Base-by-base conservation (phyloP, 2,329 filamentous ascomycete genomes). In the Periconia sp. region DNA sequence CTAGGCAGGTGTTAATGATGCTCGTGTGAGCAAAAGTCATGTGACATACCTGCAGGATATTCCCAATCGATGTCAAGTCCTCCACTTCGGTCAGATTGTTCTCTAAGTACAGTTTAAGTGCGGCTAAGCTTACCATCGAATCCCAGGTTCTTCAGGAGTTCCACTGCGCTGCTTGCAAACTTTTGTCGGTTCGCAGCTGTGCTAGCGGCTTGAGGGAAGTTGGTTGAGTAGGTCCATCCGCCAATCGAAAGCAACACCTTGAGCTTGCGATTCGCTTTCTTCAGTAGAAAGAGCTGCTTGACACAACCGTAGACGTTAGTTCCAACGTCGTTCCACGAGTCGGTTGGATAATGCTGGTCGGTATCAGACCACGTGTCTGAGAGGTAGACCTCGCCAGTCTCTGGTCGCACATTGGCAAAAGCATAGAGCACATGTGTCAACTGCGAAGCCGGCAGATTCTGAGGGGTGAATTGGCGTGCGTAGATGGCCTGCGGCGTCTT, bases 291-390 rank as follows among this genome's bases (percentile, higher is more conserved):
- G 3, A 71, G 50, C 44, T 70, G 68, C 50, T 71, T 71, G 7
- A 56, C 57, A 46, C 65, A 69, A 12, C 68, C 68, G 42, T 71
- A 71, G 7, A 68, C 55, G 32, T 71, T 70, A 28, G 41, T 70
- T 17, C 68, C 68, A 10, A 65, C 59, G 49, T 71, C 68, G 28
- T 70, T 69, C 68, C 68, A 71, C 1, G 68, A 71, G 40, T 71
- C 68, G 15, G 42, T 59, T 4, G 59, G 29, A 41, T 70, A 71
- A 50, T 69, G 68, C 53, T 70, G 69, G 41, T 71, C 66, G 11
- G 53, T 61, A 39, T 71, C 68, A 23, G 67, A 55, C 60, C 63
- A 71, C 4, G 62, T 59, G 32, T 71, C 68, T 1, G 66, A 57
- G n/a, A 71, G 46, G 32, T 66, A 69, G 9, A 71, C 67, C 29